Evolutionary conservation across 2,329 filamentous ascomycete genomes (phyloP).

Genomic region (Erysiphe pulchra): DNA sequence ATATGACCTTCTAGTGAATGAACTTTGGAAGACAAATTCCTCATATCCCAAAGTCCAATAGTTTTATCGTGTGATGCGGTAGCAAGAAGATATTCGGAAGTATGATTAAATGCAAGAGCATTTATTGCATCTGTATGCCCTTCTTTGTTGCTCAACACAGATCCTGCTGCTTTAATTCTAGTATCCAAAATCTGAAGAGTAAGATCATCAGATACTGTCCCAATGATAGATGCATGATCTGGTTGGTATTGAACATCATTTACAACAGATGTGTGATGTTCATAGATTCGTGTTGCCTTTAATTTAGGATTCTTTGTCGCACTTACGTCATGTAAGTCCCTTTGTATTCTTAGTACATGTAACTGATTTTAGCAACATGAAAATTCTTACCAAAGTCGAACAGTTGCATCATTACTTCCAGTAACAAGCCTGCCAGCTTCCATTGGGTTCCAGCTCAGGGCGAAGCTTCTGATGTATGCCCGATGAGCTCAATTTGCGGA

Average conservation of each 20-base stretch:
- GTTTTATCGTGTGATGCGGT: slow-evolving; percentile 92
- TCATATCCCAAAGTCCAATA: slow-evolving; percentile 82
- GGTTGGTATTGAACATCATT: slow-evolving; percentile 96
- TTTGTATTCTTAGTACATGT: slow-evolving; percentile 17
- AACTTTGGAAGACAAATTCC: slow-evolving; percentile 70
- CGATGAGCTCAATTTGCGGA: slow-evolving; percentile 62
- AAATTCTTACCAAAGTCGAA: slow-evolving; percentile 55
- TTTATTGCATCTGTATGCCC: slow-evolving; percentile 89
- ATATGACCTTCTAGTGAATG: slow-evolving; percentile 75
- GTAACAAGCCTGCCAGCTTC: slow-evolving; percentile 54
- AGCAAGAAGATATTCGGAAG: slow-evolving; percentile 68
- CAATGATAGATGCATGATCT: slow-evolving; percentile 59
- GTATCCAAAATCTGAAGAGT: slow-evolving; percentile 80
- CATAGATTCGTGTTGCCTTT: slow-evolving; percentile 49
- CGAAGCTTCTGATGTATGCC: slow-evolving; percentile 75
- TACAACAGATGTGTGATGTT: slow-evolving; percentile 70
- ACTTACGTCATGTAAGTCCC: slow-evolving; percentile 58
- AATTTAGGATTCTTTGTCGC: slow-evolving; percentile 38
- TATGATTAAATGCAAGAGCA: slow-evolving; percentile 81
- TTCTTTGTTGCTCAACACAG: slow-evolving; percentile 36
- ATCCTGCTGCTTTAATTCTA: slow-evolving; percentile 41
- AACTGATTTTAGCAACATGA: not conserved
- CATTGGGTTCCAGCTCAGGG: slow-evolving; percentile 77
- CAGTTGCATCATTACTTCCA: slow-evolving; percentile 77
- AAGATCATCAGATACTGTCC: slow-evolving; percentile 82